Conservation (phyloP, 2,329 filamentous ascomycete species). For the Fusarium praegraminearum region DNA sequence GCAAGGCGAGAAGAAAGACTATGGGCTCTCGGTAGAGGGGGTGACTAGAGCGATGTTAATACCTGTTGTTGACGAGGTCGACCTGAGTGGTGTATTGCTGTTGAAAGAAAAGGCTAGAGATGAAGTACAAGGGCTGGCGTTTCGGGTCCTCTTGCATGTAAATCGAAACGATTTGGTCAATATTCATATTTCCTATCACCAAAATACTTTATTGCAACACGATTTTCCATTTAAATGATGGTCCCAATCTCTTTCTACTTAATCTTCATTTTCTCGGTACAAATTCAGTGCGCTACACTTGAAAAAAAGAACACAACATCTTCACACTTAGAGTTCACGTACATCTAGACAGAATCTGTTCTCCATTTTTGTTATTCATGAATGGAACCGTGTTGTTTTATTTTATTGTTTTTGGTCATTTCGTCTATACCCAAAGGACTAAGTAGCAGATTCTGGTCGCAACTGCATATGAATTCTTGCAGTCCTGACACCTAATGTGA, state of each 20-base stretch:
- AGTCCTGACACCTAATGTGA: constrained; percentile 28
- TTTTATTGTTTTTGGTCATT: constrained; percentile 48
- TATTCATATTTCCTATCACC: constrained; percentile 35
- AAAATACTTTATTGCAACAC: background rate
- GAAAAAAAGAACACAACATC: no score
- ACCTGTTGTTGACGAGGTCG: constrained; percentile 10
- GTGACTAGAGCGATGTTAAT: constrained; percentile 6
- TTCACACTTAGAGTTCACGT: background rate
- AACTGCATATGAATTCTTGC: constrained; percentile 36
- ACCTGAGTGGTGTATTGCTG: constrained; percentile 28
- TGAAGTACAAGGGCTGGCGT: constrained; percentile 44
- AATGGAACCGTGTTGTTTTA: constrained; percentile 15
- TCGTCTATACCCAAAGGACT: constrained; percentile 55
- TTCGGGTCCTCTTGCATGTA: constrained; percentile 45
- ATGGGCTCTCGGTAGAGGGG: constrained; percentile 45
- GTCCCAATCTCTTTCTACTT: no score
- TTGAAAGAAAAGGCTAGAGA: constrained; percentile 43
- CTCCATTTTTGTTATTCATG: background rate
- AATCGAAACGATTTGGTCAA: constrained; percentile 41
- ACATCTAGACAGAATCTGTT: background rate
- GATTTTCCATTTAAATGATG: no score
- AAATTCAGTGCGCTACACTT: background rate
- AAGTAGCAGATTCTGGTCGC: constrained; percentile 52
- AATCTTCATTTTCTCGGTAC: background rate
- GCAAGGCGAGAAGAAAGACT: constrained; percentile 66